phyloP scores from a whole-genome alignment of 2,329 filamentous ascomycete species.

The Fonsecaea pugnacius region DNA sequence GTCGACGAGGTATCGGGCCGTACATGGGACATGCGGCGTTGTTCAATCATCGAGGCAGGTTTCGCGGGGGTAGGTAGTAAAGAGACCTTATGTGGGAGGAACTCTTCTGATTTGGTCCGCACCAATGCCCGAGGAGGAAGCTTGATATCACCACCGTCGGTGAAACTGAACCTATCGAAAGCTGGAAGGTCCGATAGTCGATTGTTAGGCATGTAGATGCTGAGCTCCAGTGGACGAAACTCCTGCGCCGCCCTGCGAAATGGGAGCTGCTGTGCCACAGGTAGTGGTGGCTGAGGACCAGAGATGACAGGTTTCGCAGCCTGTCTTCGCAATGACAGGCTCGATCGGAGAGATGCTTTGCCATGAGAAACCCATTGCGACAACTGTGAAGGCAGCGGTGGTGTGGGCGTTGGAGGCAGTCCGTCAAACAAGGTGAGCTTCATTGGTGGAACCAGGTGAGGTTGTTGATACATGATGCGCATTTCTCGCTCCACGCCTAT shows the following conservation, averaged over 20 bases:
- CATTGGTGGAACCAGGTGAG: conserved; percentile 53
- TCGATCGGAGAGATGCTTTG: conserved; percentile 48
- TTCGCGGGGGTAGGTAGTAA: conserved; percentile 28
- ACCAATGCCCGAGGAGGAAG: conserved; percentile 44
- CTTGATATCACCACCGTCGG: conserved; percentile 39
- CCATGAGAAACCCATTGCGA: conserved; percentile 47
- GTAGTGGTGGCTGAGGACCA: conserved; percentile 40
- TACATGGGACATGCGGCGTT: conserved; percentile 24
- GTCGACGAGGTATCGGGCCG: conserved; percentile 30
- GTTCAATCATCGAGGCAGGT: conserved; percentile 36
- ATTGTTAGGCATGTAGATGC: conserved; percentile 51
- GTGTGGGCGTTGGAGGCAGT: conserved; percentile 43
- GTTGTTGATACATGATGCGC: conserved; percentile 50
- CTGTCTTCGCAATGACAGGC: conserved; percentile 46
- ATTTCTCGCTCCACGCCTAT: conserved; percentile 49
- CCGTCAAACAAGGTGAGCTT: conserved; percentile 50
- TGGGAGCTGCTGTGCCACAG: conserved; percentile 26
- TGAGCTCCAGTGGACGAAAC: conserved; percentile 53
- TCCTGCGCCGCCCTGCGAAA: conserved; percentile 31
- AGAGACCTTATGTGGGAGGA: conserved; percentile 28
- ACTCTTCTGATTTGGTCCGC: conserved; percentile 36
- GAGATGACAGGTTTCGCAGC: conserved; percentile 46
- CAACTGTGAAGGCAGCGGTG: conserved; percentile 41
- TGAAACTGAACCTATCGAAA: conserved; percentile 48
- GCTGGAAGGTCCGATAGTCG: conserved; percentile 51